These are phyloP conservation scores for Metarhizium humberi DNA, from an alignment of 2,329 filamentous ascomycete genomes.

Conservation along the genomic window DNA sequence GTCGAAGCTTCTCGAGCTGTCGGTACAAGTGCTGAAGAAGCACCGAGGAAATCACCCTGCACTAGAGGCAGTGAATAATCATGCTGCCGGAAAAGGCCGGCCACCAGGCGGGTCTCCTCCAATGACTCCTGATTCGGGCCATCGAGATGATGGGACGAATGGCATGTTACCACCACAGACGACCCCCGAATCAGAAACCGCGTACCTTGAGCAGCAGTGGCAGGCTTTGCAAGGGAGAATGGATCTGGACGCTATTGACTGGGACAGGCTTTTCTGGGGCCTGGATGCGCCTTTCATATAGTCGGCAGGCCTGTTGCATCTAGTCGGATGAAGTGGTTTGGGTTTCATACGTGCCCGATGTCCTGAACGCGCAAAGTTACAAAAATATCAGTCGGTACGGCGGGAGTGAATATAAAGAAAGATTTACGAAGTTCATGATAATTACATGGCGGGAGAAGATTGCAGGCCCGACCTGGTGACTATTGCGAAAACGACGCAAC, in stretches of 20 bases:
- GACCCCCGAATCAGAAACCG: slow-evolving; percentile 7
- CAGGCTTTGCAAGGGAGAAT: slow-evolving; percentile 18
- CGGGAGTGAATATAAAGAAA: background rate
- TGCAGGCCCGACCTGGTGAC: background rate
- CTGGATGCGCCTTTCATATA: slow-evolving; percentile 24
- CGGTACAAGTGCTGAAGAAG: slow-evolving; percentile 22
- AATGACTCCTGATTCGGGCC: slow-evolving; percentile 20
- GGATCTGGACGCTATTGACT: slow-evolving; percentile 25
- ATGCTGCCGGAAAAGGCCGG: slow-evolving; percentile 2
- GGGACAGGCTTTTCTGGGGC: slow-evolving; percentile 25
- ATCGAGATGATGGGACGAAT: slow-evolving; percentile 7
- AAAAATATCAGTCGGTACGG: too few relatives aligned
- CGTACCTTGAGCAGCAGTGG: slow-evolving; percentile 17
- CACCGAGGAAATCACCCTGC: slow-evolving; percentile 17
- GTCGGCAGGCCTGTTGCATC: background rate
- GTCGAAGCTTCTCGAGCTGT: slow-evolving; percentile 20
- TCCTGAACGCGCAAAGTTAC: background rate
- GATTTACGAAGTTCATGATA: background rate
- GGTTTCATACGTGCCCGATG: background rate
- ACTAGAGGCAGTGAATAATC: slow-evolving; percentile 12
- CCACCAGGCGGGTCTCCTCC: slow-evolving; percentile 10
- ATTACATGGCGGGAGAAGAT: background rate
- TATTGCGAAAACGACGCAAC: background rate
- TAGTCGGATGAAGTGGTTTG: background rate
- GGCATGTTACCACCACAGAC: slow-evolving; percentile 4